Evolutionary conservation across 495 filamentous ascomycete species (phyloP).

Genomic region (Trichodelitschia bisporula): DNA sequence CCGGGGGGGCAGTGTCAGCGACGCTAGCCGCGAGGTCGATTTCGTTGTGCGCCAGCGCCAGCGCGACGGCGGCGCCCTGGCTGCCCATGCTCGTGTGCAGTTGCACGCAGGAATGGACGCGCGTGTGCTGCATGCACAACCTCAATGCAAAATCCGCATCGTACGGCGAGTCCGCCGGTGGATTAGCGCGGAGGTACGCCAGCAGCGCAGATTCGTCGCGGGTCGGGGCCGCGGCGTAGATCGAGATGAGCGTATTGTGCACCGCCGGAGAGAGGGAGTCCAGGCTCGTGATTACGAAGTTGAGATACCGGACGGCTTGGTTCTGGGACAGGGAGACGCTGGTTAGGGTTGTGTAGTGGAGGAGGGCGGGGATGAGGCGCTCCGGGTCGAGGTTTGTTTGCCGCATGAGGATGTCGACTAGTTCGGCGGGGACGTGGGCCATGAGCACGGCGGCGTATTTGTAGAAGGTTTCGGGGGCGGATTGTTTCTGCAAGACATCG

Average conservation of each 20-base stretch:
- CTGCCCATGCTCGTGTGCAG: constrained; percentile 92
- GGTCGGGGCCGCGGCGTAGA: constrained; percentile 71
- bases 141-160: constrained; percentile 95
- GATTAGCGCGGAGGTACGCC: constrained; percentile 58
- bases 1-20: constrained; percentile 55
- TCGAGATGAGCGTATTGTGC: constrained; percentile 90
- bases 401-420: constrained; percentile 84
- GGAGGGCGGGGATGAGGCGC: constrained; percentile 70
- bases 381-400: constrained; percentile 71
- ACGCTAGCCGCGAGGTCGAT: constrained; percentile 73
- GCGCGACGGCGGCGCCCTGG: constrained; percentile 73
- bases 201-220: constrained; percentile 64
- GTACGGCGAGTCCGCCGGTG: constrained; percentile 39
- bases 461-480: constrained; percentile 80
- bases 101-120: constrained; percentile 79
- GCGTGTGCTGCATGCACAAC: constrained; percentile 78
- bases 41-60: constrained; percentile 70
- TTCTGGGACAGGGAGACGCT: constrained; percentile 39
- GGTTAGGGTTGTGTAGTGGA: constrained; percentile 72
- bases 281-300: constrained; percentile 76
- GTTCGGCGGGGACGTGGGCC: constrained; percentile 55
- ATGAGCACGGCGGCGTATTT: constrained; percentile 90
- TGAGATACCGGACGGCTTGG: constrained; percentile 83
- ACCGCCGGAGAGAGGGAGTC: constrained; percentile 68
- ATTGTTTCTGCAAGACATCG: constrained; percentile 73